Evolutionary conservation across 306 rosid genomes (phyloP).

Genomic region (Rubus parviflorus): DNA sequence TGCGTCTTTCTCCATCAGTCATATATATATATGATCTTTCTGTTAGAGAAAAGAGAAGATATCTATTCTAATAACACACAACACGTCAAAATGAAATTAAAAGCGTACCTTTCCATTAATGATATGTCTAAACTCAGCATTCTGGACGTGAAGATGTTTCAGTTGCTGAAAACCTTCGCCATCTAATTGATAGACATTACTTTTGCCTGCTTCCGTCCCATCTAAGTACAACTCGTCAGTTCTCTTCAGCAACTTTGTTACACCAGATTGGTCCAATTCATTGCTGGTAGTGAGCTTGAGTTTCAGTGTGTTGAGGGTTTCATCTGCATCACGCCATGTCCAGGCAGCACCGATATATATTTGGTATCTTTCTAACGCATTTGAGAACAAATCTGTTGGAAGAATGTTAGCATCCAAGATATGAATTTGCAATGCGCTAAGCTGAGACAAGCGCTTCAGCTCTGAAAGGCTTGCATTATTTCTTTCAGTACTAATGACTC

Average conservation of each 20-base stretch:
- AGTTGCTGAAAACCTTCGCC: constrained; percentile 39
- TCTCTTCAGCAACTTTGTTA: constrained; percentile 27
- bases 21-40: too few relatives aligned
- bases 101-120: constrained; percentile 3
- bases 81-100: neutral
- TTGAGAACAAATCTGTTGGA: constrained; percentile 26
- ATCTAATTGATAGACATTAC: constrained; percentile 24
- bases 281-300: constrained; percentile 10
- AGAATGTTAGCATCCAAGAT: constrained; percentile 16
- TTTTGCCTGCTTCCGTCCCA: constrained; percentile 30
- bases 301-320: constrained; percentile 15
- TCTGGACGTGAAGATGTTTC: constrained; percentile 42
- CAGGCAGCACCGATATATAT: constrained; percentile 38
- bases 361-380: constrained; percentile 29
- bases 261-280: constrained; percentile 25
- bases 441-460: constrained; percentile 24
- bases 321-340: constrained; percentile 15
- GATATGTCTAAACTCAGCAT: constrained; percentile 32
- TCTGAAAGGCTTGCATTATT: constrained; percentile 30
- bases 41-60: too few relatives aligned
- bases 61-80: neutral
- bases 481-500: neutral
- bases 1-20: too few relatives aligned
- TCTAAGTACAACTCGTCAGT: constrained; percentile 43
- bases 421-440: constrained; percentile 31